These are phyloP conservation scores for Epichloe baconii DNA, from an alignment of 2,329 filamentous ascomycete genomes.

Conservation along the genomic window DNA sequence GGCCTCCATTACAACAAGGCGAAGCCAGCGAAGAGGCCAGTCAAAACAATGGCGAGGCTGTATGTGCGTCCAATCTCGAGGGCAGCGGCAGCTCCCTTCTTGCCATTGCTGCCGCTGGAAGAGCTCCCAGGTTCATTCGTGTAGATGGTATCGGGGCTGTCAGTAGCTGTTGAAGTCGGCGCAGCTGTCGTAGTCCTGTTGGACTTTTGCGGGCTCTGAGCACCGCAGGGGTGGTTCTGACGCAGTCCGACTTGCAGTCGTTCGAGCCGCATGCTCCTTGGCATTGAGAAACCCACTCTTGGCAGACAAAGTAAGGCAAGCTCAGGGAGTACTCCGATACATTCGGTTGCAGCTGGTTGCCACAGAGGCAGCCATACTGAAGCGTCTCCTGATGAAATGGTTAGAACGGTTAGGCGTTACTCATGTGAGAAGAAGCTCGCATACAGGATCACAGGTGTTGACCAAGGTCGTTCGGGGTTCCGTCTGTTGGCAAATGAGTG, in stretches of 20 bases:
- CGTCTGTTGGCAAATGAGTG: slow-evolving; percentile 55
- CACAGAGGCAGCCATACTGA: slow-evolving; percentile 61
- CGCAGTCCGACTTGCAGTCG: slow-evolving; percentile 32
- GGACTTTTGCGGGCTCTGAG: slow-evolving; percentile 20
- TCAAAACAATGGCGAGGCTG: slow-evolving; percentile 25
- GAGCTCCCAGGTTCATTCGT: slow-evolving; percentile 9
- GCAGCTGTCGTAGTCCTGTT: slow-evolving; percentile 22
- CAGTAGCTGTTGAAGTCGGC: slow-evolving; percentile 26
- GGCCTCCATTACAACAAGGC: slow-evolving; percentile 21
- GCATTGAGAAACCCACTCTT: slow-evolving; percentile 57
- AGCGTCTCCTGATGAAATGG: slow-evolving; percentile 37
- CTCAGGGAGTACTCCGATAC: slow-evolving; percentile 66
- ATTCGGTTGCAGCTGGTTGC: slow-evolving; percentile 53
- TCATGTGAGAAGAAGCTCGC: slow-evolving; percentile 8
- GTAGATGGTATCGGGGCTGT: slow-evolving; percentile 9
- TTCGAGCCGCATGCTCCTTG: slow-evolving; percentile 63
- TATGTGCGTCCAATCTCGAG: slow-evolving; percentile 24
- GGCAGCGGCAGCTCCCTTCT: slow-evolving; percentile 16
- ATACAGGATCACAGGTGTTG: slow-evolving; percentile 58
- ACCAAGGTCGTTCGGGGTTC: slow-evolving; percentile 35
- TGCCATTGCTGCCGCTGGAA: slow-evolving; percentile 10
- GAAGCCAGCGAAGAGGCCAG: slow-evolving; percentile 26
- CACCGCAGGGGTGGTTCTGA: slow-evolving; percentile 5
- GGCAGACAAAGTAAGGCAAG: slow-evolving; percentile 65
- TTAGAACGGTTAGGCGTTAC: not conserved